phyloP scores from a whole-genome alignment of 106 monocot species.

The Cymbidium sinense region DNA sequence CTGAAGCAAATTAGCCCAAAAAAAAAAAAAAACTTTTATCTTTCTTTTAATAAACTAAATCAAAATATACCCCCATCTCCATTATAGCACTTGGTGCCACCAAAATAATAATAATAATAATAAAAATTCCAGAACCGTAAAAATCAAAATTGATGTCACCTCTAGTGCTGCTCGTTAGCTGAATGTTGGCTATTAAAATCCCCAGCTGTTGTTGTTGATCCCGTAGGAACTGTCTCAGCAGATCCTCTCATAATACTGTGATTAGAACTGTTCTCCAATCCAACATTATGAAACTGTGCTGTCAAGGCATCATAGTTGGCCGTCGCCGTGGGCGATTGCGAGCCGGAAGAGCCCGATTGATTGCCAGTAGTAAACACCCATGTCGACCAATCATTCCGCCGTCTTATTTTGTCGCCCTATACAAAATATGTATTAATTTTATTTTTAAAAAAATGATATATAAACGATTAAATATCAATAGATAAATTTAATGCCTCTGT shows the following conservation, averaged over 20 bases:
- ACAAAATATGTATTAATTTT: neutral
- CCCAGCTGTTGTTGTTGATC: constrained; percentile 32
- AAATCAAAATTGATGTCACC: neutral
- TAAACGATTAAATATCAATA: neutral
- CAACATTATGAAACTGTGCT: constrained; percentile 18
- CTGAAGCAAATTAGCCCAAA: neutral
- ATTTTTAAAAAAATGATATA: neutral
- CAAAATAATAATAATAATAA: neutral
- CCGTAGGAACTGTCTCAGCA: constrained; percentile 19
- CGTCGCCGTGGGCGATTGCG: neutral
- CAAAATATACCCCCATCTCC: neutral
- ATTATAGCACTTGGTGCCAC: neutral
- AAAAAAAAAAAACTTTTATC: neutral
- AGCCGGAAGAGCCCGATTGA: constrained; percentile 7
- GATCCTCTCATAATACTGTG: constrained; percentile 1
- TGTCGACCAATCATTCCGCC: constrained; percentile 42
- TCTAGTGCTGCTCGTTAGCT: neutral
- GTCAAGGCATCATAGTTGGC: constrained; percentile 9
- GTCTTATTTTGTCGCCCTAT: constrained; percentile 60
- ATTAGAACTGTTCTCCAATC: constrained; percentile 19
- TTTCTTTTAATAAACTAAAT: neutral
- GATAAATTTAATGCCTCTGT: neutral
- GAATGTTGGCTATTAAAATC: constrained; percentile 17
- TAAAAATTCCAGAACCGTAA: neutral
- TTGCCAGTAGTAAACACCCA: constrained; percentile 28